phyloP scores from a whole-genome alignment of 345 rosid species.

The Pistacia vera region DNA sequence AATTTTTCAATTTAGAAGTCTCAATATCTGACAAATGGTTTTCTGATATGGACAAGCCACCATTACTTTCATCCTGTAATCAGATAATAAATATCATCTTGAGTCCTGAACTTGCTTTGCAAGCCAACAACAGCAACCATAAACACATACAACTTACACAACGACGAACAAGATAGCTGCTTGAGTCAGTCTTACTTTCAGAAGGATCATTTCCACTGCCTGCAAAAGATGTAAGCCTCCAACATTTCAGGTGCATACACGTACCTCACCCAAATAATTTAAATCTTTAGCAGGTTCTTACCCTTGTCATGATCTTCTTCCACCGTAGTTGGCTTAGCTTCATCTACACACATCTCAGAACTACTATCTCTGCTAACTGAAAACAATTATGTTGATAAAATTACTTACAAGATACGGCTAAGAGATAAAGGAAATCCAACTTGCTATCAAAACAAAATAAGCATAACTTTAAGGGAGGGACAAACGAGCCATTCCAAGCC shows the following conservation, averaged over 20 bases:
- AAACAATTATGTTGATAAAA: conserved; percentile 18
- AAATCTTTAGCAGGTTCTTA: conserved; percentile 30
- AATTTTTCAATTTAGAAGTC: conserved; percentile 30
- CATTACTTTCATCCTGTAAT: conserved; percentile 64
- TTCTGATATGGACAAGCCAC: conserved; percentile 43
- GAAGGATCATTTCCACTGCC: conserved; percentile 41
- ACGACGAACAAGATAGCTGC: conserved; percentile 74
- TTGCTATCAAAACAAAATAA: background rate
- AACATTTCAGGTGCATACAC: conserved; percentile 21
- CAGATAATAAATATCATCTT: conserved; percentile 49
- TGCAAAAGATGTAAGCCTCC: conserved; percentile 31
- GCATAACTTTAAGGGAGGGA: background rate
- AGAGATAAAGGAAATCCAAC: conserved; percentile 1
- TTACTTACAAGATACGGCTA: background rate
- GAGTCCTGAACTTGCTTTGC: conserved; percentile 42
- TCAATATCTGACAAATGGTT: conserved; percentile 37
- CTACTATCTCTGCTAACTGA: conserved; percentile 51
- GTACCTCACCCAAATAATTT: conserved; percentile 11
- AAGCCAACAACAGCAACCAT: conserved; percentile 51
- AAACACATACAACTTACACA: conserved; percentile 99
- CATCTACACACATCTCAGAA: conserved; percentile 47
- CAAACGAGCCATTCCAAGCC: background rate
- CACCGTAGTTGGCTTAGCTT: conserved; percentile 28
- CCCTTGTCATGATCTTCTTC: conserved; percentile 44
- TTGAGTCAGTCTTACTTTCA: conserved; percentile 41